Evolutionary conservation across 108 stramenopile species (phyloP).

Genomic region (Pelagomonas calceolata): DNA sequence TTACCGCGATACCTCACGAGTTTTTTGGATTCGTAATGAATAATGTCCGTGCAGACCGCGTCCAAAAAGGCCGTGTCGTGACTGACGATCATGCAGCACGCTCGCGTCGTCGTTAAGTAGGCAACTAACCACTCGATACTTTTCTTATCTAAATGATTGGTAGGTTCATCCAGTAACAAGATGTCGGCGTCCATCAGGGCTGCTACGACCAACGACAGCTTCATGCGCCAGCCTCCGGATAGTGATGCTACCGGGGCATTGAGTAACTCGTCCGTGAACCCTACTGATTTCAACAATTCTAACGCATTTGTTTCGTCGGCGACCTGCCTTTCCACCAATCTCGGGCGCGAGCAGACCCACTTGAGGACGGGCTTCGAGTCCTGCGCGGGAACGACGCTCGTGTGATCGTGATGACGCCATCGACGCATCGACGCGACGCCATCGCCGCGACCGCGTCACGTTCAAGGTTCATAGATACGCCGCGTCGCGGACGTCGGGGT

Average conservation of each 20-base stretch:
- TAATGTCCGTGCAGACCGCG: conserved; percentile 76
- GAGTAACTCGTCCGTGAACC: conserved; percentile 70
- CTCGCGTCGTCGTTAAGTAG: conserved; percentile 40
- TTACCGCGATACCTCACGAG: conserved; percentile 80
- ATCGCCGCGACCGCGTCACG: neutral
- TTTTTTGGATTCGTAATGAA: conserved; percentile 86
- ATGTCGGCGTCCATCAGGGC: conserved; percentile 78
- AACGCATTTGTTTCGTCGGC: conserved; percentile 63
- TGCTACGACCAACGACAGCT: conserved; percentile 62
- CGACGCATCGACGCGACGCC: neutral
- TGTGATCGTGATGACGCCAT: neutral
- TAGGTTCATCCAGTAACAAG: conserved; percentile 77
- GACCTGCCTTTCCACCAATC: conserved; percentile 37
- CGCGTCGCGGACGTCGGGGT: conserved; percentile 70
- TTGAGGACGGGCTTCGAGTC: conserved; percentile 7
- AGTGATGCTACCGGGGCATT: conserved; percentile 74
- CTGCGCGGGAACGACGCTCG: no score
- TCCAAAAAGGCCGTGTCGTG: conserved; percentile 92
- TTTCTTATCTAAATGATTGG: conserved; percentile 46
- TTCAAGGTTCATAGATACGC: conserved; percentile 21
- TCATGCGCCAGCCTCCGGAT: conserved; percentile 98
- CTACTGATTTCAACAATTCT: conserved; percentile 44
- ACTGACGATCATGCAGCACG: conserved; percentile 59
- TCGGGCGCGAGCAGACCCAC: conserved; percentile 47
- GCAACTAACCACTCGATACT: conserved; percentile 74